These are phyloP conservation scores for Coemansia sp. DNA, from an alignment of 192 early-diverging fungal genomes.

Conservation along the genomic window DNA sequence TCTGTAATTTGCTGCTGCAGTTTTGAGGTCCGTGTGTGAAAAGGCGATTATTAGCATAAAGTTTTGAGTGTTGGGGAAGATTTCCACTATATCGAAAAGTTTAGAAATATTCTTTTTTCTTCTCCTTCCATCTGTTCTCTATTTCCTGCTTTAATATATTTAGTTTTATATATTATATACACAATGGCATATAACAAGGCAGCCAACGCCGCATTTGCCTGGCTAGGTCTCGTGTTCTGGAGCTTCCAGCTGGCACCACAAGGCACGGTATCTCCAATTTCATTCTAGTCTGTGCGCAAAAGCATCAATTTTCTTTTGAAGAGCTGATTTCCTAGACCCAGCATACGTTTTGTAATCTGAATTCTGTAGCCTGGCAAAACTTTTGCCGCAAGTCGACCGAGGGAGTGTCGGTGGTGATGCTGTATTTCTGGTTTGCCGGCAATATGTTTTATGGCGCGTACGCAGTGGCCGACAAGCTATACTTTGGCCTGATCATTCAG, in stretches of 20 bases:
- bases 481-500: conserved; percentile 49
- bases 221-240: conserved; percentile 53
- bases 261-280: conserved; percentile 36
- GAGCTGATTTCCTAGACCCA: conserved; percentile 18
- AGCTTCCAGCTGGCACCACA: conserved; percentile 55
- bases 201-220: conserved; percentile 41
- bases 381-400: conserved; percentile 47
- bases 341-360: neutral
- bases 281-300: too few species aligned
- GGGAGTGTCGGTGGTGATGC: conserved; percentile 46
- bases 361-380: conserved; percentile 53
- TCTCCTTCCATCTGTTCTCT: neutral
- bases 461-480: conserved; percentile 32
- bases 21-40: neutral
- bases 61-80: too few species aligned
- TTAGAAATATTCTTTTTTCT: conserved; percentile 1
- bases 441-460: conserved; percentile 50
- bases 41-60: neutral
- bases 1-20: too few species aligned
- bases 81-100: neutral
- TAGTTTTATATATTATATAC: neutral
- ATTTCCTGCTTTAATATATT: neutral
- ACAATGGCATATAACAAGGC: conserved; percentile 48
- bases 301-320: neutral
- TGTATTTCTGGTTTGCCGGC: conserved; percentile 48